These are phyloP conservation scores for Sclerotinia spermophila DNA, from an alignment of 2,329 filamentous ascomycete species.

Conservation along the genomic window DNA sequence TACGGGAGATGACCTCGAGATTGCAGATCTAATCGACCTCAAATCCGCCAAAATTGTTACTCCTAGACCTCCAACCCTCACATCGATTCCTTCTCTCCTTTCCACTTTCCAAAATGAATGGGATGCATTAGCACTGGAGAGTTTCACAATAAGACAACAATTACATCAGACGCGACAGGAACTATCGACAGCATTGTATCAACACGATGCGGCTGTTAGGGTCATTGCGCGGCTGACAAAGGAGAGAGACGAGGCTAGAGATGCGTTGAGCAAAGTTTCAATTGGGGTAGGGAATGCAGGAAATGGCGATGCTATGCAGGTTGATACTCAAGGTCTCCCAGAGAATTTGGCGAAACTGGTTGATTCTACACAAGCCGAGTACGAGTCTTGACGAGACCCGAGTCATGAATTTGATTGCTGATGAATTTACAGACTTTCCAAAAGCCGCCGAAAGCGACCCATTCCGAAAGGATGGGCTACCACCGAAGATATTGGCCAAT, in stretches of 20 bases:
- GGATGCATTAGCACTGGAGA: slow-evolving; percentile 89
- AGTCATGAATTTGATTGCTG: slow-evolving; percentile 19
- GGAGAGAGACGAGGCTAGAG: slow-evolving; percentile 88
- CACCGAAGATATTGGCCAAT: slow-evolving; percentile 63
- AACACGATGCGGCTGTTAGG: slow-evolving; percentile 93
- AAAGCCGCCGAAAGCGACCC: slow-evolving; percentile 83
- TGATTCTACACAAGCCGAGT: slow-evolving; percentile 77
- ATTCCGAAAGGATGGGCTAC: slow-evolving; percentile 83
- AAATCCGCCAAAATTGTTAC: slow-evolving; percentile 80
- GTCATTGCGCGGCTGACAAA: slow-evolving; percentile 89
- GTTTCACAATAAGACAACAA: slow-evolving; percentile 86
- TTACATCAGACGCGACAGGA: slow-evolving; percentile 88
- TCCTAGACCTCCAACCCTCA: slow-evolving; percentile 87
- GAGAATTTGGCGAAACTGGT: slow-evolving; percentile 68
- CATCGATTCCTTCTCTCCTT: slow-evolving; percentile 91
- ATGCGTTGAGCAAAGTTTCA: slow-evolving; percentile 81
- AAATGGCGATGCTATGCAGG: slow-evolving; percentile 84
- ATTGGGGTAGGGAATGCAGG: slow-evolving; percentile 56
- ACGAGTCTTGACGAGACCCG: slow-evolving; percentile 40
- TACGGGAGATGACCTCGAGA: slow-evolving; percentile 76
- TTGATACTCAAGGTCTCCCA: slow-evolving; percentile 76
- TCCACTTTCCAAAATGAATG: slow-evolving; percentile 97
- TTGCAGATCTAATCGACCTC: slow-evolving; percentile 83
- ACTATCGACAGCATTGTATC: slow-evolving; percentile 88
- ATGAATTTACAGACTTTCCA: slow-evolving; percentile 62